These are phyloP conservation scores for Chenopodium berlandieri DNA, from an alignment of 148 eudicot species.

Conservation along the genomic window DNA sequence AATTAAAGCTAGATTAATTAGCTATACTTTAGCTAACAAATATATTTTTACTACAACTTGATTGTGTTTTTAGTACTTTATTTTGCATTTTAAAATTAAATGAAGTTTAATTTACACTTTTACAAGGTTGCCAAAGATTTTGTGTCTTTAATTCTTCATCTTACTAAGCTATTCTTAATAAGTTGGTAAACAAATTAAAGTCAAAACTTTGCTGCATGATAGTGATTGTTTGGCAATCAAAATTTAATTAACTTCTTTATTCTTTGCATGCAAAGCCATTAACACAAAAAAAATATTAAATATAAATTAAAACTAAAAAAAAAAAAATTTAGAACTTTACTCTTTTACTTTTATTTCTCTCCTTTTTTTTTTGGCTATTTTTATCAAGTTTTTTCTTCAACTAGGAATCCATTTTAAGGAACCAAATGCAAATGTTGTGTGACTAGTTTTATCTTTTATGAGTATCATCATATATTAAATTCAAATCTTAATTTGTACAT, in stretches of 20 bases:
- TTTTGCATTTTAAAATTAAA: neutral
- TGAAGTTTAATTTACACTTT: neutral
- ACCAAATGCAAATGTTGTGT: neutral
- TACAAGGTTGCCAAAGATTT: neutral
- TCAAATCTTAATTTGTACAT: neutral
- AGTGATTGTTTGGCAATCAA: conserved; percentile 25
- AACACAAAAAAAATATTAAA: too few species aligned
- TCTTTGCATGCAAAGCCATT: conserved; percentile 21
- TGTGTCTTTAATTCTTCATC: conserved; percentile 5
- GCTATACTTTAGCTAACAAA: conserved; percentile 13
- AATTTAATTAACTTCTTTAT: conserved; percentile 29
- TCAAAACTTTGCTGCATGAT: neutral
- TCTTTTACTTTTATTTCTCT: neutral
- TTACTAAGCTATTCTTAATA: conserved; percentile 9
- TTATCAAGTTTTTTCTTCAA: too few species aligned
- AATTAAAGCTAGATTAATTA: conserved; percentile 1
- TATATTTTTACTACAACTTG: neutral
- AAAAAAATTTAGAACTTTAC: neutral
- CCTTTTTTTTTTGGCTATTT: too few species aligned
- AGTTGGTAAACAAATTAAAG: conserved; percentile 20
- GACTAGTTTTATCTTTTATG: neutral
- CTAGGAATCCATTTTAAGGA: neutral
- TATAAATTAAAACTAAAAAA: neutral
- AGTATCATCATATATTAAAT: too few species aligned
- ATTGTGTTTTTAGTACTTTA: neutral